phyloP scores from a whole-genome alignment of 2,329 filamentous ascomycete genomes.

The Nannizzia gypsea region DNA sequence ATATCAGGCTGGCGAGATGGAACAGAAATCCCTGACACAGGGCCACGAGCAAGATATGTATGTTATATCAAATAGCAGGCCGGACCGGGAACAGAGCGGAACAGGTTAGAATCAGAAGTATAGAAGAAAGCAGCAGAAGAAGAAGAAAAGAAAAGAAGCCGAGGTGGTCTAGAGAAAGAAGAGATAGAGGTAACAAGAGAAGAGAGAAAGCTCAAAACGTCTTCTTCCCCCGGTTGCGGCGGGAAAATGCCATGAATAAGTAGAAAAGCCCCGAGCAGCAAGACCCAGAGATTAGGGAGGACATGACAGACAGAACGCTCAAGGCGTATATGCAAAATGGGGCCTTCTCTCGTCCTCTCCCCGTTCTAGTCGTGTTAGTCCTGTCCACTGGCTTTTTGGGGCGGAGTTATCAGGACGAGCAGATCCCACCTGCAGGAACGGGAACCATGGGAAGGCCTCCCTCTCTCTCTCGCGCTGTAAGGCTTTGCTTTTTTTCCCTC shows the following conservation, averaged over 20 bases:
- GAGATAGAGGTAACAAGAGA: neutral
- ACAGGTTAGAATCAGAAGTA: neutral
- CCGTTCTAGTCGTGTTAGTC: neutral
- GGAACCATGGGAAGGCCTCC: neutral
- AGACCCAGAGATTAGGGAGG: neutral
- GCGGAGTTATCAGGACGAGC: constrained; percentile 2
- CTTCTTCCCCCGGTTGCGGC: neutral
- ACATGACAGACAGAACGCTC: neutral
- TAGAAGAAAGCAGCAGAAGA: neutral
- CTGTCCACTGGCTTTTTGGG: neutral
- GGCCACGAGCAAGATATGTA: neutral
- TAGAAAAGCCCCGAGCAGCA: neutral
- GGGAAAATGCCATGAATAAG: neutral
- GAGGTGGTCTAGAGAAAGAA: neutral
- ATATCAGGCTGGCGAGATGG: constrained; percentile 2
- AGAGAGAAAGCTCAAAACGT: neutral
- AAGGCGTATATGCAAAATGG: neutral
- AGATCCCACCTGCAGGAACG: constrained; percentile 4
- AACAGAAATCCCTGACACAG: neutral
- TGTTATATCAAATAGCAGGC: neutral
- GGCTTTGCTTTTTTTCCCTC: neutral
- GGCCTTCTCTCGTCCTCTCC: neutral
- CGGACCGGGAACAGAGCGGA: neutral
- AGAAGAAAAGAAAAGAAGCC: neutral
- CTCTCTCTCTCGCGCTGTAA: neutral